Evolutionary conservation across 352 stramenopile genomes (phyloP), one percentile per base, ranked within the genome.

Genomic region (Aphanomyces invadans): DNA sequence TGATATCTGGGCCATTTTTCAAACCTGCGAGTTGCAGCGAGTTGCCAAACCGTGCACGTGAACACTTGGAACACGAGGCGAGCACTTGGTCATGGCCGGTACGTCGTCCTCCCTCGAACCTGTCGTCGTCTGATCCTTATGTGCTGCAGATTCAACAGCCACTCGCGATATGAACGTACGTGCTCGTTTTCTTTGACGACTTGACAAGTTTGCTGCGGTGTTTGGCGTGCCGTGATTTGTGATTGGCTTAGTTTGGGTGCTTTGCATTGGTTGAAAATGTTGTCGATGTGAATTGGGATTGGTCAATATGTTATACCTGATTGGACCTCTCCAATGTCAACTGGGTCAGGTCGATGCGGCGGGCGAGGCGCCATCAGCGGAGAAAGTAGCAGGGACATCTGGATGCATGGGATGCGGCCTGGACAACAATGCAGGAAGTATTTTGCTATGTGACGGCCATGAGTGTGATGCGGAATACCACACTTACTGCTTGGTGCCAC

Each of bases 391-490:
- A 15, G 36, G 36, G 7, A n/a, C n/a, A n/a, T 42, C 36, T 7
- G 80, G 83, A 54, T 93, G 85, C 67, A 75, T 81, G 28, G 74
- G 88, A 29, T 93, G 85, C 62, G 75, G 85, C 3, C 66, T 76
- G 29, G 78, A 89, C 73, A 80, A 88, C 68, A 80, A 91, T 69
- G 83, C 77, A 25, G 80, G 89, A 72, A 86, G 80, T 64, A 93
- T 93, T 62, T 52, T 93, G 53, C 76, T 93, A 9, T 93, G 85
- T 36, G 85, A 93, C 62, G 82, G 84, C 71, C 79, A 91, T 59
- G 83, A 81, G 68, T 93, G 85, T 69, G 81, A 90, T 59, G 83
- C 74, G n/a, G 85, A 93, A 76, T 93, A 92, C 72, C 85, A 93
- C 75, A 92, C 21, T 3, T 90, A 90, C 66, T 93, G 85, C 72